A percentile compares a stretch with the other conserved stretches of the same genome.
Conservation (phyloP, 163 green algal species). For the Picocystis sp. region DNA sequence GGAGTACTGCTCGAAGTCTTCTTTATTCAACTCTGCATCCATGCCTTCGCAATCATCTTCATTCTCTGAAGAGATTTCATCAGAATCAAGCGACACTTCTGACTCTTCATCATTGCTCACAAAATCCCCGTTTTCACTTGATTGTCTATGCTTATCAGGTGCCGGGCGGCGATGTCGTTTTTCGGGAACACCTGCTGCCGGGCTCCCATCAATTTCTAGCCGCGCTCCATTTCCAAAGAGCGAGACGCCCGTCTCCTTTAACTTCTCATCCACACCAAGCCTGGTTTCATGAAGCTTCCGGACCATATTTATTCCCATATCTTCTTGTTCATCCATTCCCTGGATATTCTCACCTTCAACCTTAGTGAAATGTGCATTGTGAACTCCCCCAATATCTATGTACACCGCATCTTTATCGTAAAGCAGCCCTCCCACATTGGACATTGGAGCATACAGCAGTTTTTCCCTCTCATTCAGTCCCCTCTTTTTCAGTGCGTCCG, state of each 20-base stretch:
- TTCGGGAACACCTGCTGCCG: too few relatives aligned
- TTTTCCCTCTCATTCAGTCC: constrained; percentile 39
- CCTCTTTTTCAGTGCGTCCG: constrained; percentile 47
- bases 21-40: too few relatives aligned
- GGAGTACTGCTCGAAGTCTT: too few relatives aligned
- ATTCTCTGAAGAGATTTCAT: too few relatives aligned
- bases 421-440: constrained; percentile 77
- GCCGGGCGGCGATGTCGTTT: too few relatives aligned
- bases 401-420: constrained; percentile 97
- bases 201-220: too few relatives aligned
- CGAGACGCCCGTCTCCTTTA: constrained; percentile 31
- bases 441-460: constrained; percentile 88
- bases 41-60: too few relatives aligned
- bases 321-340: constrained; percentile 2
- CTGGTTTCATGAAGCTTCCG: constrained; percentile 20
- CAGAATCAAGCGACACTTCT: too few relatives aligned
- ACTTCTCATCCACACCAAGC: constrained; percentile 51
- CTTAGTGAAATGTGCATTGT: background rate
- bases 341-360: background rate
- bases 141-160: too few relatives aligned
- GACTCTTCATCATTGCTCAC: too few relatives aligned
- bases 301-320: constrained; percentile 24
- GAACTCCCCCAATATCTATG: constrained; percentile 56
- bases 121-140: too few relatives aligned
- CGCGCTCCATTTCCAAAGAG: constrained; percentile 14